Evolutionary conservation across 768 basidiomycete genomes (phyloP).

Genomic region (Infundibulicybe gibba): DNA sequence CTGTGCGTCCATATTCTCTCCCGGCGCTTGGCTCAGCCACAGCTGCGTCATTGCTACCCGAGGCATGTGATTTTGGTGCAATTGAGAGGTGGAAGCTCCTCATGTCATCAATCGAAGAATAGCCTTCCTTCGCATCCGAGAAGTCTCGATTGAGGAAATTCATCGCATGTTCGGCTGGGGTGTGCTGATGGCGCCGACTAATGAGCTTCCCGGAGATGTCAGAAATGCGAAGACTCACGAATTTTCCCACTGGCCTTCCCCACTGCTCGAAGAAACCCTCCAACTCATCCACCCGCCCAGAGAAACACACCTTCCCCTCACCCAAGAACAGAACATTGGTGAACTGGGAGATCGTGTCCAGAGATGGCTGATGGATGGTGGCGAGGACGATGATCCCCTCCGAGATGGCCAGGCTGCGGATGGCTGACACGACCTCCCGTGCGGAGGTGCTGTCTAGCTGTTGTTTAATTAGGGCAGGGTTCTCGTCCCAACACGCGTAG

Average conservation of each 20-base stretch:
- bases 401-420: conserved; percentile 37
- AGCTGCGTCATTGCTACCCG: too few relatives aligned
- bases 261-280: conserved; percentile 35
- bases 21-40: not conserved
- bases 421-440: conserved; percentile 38
- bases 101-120: conserved; percentile 21
- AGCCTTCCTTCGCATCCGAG: conserved; percentile 10
- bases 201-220: conserved; percentile 10
- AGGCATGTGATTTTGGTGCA: not conserved
- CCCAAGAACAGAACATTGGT: conserved; percentile 56
- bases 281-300: conserved; percentile 36
- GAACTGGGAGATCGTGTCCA: conserved; percentile 58
- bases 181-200: conserved; percentile 29
- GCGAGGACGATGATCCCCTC: conserved; percentile 56
- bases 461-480: not conserved
- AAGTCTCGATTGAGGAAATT: conserved; percentile 54
- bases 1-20: conserved; percentile 21
- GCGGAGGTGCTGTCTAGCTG: conserved; percentile 48
- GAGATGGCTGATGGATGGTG: conserved; percentile 67
- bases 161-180: conserved; percentile 60
- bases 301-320: conserved; percentile 42
- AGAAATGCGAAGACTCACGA: conserved; percentile 18
- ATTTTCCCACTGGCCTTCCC: conserved; percentile 32
- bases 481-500: not conserved
- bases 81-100: conserved; percentile 30